Conservation (phyloP, 495 filamentous ascomycete species). For the Penicillium verhagenii region DNA sequence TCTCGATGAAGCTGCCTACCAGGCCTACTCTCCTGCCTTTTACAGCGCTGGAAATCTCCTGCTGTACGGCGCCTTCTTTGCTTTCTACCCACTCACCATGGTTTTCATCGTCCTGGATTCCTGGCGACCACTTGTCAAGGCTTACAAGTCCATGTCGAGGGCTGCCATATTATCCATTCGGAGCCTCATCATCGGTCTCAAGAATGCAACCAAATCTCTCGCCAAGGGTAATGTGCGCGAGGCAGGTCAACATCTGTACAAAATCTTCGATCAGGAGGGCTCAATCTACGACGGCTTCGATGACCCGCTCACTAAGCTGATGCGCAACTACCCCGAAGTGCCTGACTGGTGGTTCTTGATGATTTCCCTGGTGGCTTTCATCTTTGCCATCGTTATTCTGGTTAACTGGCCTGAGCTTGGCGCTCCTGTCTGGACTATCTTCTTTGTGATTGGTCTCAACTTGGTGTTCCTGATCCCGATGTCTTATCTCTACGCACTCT, state of each 20-base stretch:
- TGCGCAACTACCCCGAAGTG: background rate
- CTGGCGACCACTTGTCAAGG: background rate
- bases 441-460: background rate
- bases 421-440: background rate
- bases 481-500: background rate
- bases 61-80: background rate
- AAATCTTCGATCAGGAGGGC: background rate
- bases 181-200: background rate
- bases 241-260: background rate
- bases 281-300: background rate
- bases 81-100: slow-evolving; percentile 1
- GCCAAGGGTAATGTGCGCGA: background rate
- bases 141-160: background rate
- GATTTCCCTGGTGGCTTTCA: background rate
- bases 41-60: background rate
- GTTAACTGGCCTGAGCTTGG: background rate
- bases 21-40: background rate
- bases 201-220: background rate
- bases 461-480: background rate
- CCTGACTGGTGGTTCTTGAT: background rate
- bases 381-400: background rate
- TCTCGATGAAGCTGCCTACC: background rate
- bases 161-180: background rate
- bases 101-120: background rate
- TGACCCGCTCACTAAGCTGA: background rate